Conservation (phyloP, 495 filamentous ascomycete genomes). For the Penicillium canescens region DNA sequence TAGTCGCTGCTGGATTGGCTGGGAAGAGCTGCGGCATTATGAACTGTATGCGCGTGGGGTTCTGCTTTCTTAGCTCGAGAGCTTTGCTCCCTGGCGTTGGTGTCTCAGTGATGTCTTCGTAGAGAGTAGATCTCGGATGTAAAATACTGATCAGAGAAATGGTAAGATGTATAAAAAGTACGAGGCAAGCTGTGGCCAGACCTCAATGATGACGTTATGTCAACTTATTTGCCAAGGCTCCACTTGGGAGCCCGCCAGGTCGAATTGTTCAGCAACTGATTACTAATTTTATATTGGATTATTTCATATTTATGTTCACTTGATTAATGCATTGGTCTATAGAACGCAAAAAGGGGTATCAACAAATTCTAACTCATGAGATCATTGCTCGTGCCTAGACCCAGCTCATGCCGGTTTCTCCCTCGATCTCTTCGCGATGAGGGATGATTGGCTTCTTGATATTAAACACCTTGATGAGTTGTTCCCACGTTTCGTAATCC, state of each 20-base stretch:
- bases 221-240: no score
- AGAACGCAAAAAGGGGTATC: conserved; percentile 10
- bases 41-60: background rate
- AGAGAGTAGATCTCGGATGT: conserved; percentile 2
- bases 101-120: conserved; percentile 21
- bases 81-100: conserved; percentile 17
- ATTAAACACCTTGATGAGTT: conserved; percentile 69
- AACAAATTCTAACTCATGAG: conserved; percentile 1
- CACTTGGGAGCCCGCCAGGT: no score
- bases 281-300: no score
- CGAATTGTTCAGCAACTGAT: no score
- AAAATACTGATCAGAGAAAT: background rate
- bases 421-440: conserved; percentile 66
- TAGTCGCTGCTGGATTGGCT: conserved; percentile 68
- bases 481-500: conserved; percentile 78
- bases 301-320: no score
- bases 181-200: no score
- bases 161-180: background rate
- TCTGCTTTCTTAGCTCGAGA: background rate
- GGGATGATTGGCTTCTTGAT: conserved; percentile 80
- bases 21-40: conserved; percentile 51
- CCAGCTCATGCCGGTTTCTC: conserved; percentile 67
- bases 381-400: conserved; percentile 38
- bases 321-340: background rate
- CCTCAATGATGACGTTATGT: no score